Conservation (phyloP, 1,284 basidiomycete species). For the Ganoderma multipileum region DNA sequence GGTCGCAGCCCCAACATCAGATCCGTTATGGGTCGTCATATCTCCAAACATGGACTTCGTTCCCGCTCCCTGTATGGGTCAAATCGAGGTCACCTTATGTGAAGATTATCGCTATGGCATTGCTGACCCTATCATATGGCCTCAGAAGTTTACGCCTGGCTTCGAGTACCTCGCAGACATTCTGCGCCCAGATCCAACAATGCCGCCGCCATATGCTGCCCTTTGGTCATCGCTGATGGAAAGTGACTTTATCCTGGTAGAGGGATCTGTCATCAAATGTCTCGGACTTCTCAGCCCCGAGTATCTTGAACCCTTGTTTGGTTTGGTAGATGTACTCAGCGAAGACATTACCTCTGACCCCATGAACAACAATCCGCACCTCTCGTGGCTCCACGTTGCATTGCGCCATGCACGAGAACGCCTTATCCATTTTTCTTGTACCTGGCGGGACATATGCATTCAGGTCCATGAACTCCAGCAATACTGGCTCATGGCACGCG, state of each 20-base stretch:
- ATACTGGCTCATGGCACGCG: background rate
- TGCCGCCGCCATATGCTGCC: background rate
- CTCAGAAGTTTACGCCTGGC: constrained; percentile 9
- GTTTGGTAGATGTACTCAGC: constrained; percentile 3
- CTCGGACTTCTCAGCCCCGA: constrained; percentile 1
- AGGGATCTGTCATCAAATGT: constrained; percentile 4
- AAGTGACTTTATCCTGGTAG: background rate
- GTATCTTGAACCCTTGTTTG: background rate
- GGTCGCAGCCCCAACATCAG: background rate
- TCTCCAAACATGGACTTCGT: constrained; percentile 20
- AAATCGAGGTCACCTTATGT: constrained; percentile 8
- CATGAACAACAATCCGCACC: background rate
- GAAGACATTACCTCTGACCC: background rate
- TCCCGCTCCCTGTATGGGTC: constrained; percentile 9
- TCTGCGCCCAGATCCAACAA: background rate
- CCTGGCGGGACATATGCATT: background rate
- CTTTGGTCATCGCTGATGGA: constrained; percentile 5
- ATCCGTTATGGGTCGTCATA: constrained; percentile 4
- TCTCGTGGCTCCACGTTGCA: background rate
- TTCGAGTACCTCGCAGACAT: constrained; percentile 9
- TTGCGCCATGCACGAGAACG: background rate
- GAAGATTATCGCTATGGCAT: constrained; percentile 15
- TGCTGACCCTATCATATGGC: constrained; percentile 21
- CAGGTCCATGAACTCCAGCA: background rate
- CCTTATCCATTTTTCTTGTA: background rate